Base-by-base conservation (phyloP, 805 yeast species). In the Yarrowia sp. region DNA sequence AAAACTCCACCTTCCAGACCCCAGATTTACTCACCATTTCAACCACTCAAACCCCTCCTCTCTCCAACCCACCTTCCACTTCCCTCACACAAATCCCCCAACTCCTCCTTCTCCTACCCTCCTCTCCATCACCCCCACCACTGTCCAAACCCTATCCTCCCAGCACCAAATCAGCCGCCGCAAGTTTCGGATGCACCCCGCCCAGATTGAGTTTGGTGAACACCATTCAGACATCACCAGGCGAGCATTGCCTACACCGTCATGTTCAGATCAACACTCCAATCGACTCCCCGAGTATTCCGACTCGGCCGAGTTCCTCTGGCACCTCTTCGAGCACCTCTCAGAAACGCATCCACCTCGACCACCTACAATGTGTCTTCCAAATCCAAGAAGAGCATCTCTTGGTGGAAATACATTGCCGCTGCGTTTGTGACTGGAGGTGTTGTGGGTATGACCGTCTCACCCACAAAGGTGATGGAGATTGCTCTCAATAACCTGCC, bases 391-490 rank as follows among this genome's bases (percentile, higher is more conserved):
- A 17, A 13, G 18, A 42, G 42, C 14, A 15, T 17, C 33, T 35
- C 63, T 18, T 57, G 51, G 51, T 58, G 64, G 64, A 58, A 58
- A 43, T 43, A 33, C 22, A 10, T 58, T 18, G 64, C 51, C 6
- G 64, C 64, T 2, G 64, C 64, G 14, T 32, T 33, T 18, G 28
- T 44, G 22, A 58, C 64, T 4, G 64, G 64, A 11, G 64, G 51
- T 10, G 51, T 58, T 6, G 64, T 44, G 8, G 64, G 64, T 3
- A 32, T 58, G 41, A 43, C 51, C 3, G 53, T 58, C 4, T 44
- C 64, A 33, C 64, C 64, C n/a, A 58, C 64, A 18, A 58, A 58
- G 36, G 50, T 58, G 18, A 43, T 58, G 64, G 64, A 58, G 51
- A 43, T 58, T 33, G 64, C 64, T 3, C 51, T 58, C 14, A 33